Percentiles rank a stretch among this genome's conserved stretches.
Evolutionary conservation across 1,284 basidiomycete genomes (phyloP).

Genomic region (Coniferiporia weirii): DNA sequence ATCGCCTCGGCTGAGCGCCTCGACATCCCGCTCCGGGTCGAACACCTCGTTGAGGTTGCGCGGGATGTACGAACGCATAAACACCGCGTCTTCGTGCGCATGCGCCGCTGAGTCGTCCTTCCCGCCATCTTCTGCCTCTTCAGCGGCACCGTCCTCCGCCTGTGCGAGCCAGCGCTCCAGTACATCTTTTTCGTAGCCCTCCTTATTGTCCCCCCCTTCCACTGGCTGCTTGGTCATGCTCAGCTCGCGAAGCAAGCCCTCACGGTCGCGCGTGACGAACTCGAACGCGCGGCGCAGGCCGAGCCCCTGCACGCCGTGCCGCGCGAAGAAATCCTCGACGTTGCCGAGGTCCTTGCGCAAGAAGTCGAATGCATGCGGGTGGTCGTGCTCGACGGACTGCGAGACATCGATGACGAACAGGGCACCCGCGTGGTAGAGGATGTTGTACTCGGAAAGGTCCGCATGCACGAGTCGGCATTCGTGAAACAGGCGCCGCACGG

Average conservation of each 20-base stretch:
- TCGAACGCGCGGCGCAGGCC: conserved; percentile 86
- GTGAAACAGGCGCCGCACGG: conserved; percentile 83
- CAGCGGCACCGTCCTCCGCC: conserved; percentile 26
- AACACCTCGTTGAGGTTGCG: conserved; percentile 86
- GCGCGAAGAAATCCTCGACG: conserved; percentile 87
- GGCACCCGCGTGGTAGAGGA: conserved; percentile 79
- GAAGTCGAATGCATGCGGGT: conserved; percentile 95
- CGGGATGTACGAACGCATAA: conserved; percentile 89
- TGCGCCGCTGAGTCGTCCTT: conserved; percentile 25
- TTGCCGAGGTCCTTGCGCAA: conserved; percentile 90
- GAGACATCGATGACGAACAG: conserved; percentile 98
- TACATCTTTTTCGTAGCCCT: conserved; percentile 33
- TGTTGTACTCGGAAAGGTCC: conserved; percentile 98
- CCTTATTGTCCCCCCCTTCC: conserved; percentile 28
- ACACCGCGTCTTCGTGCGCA: conserved; percentile 79
- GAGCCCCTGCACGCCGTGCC: conserved; percentile 70
- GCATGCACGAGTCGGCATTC: conserved; percentile 94
- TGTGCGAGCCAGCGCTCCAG: conserved; percentile 50
- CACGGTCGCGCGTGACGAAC: conserved; percentile 61
- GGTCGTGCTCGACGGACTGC: conserved; percentile 98
- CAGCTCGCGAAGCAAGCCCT: conserved; percentile 9
- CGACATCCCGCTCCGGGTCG: conserved; percentile 88
- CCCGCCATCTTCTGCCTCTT: conserved; percentile 19
- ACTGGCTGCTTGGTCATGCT: conserved; percentile 20
- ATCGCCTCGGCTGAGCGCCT: conserved; percentile 63